Evolutionary conservation across 2,329 filamentous ascomycete genomes (phyloP).

Genomic region (Pseudogymnoascus sp.): DNA sequence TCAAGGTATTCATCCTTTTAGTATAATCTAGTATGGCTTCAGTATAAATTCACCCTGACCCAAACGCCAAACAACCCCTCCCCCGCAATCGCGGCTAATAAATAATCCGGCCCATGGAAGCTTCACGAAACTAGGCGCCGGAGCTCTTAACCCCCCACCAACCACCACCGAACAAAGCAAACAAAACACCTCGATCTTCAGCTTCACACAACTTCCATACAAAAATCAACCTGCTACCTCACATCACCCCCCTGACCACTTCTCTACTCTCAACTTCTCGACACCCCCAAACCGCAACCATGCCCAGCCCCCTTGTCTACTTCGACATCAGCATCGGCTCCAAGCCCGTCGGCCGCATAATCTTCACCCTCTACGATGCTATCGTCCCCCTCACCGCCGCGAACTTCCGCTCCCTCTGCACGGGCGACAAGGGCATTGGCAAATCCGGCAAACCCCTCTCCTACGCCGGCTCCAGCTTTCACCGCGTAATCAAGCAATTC

Average conservation of each 20-base stretch:
- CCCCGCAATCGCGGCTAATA: background rate
- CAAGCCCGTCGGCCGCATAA: conserved; percentile 65
- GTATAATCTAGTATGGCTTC: background rate
- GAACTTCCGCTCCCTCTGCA: conserved; percentile 92
- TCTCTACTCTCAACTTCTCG: background rate
- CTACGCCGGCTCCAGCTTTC: conserved; percentile 90
- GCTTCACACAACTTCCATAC: background rate
- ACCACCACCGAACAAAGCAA: background rate
- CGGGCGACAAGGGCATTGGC: conserved; percentile 83
- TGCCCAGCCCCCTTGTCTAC: conserved; percentile 48
- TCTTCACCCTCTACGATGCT: conserved; percentile 70
- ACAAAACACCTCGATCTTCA: background rate
- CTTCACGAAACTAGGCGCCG: background rate
- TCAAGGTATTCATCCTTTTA: background rate
- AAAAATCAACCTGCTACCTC: background rate
- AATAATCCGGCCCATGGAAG: background rate
- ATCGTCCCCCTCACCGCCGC: conserved; percentile 91
- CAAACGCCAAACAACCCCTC: background rate
- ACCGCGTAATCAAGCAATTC: conserved; percentile 96
- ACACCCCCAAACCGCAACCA: background rate
- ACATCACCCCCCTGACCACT: background rate
- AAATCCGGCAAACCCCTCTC: conserved; percentile 76
- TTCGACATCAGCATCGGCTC: conserved; percentile 85
- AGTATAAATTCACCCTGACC: background rate
- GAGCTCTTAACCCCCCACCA: background rate